A percentile compares a stretch with the other conserved stretches of the same genome.
phyloP scores from a whole-genome alignment of 176 grass and related monocot species.

The Tuctoria greenei region DNA sequence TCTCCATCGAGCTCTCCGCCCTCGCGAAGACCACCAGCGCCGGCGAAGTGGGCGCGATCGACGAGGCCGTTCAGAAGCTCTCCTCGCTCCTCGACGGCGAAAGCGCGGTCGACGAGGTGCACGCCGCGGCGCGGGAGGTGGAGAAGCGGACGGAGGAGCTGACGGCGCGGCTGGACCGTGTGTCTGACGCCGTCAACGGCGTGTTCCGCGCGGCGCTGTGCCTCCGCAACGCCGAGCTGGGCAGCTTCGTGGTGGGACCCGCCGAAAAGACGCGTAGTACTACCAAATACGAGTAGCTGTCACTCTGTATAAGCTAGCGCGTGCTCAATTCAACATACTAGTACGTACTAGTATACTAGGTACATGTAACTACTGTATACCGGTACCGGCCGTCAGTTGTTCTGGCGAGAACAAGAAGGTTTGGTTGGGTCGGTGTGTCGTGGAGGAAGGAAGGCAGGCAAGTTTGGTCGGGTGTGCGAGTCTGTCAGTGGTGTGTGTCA shows the following conservation, averaged over 20 bases:
- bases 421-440: neutral
- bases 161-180: constrained; percentile 45
- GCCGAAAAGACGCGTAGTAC: constrained; percentile 27
- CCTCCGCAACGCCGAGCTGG: constrained; percentile 60
- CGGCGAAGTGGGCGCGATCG: constrained; percentile 43
- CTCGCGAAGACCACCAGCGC: constrained; percentile 7
- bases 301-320: neutral
- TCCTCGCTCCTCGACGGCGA: constrained; percentile 16
- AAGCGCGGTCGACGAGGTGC: constrained; percentile 3
- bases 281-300: neutral
- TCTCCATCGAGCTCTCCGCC: constrained; percentile 36
- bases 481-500: neutral
- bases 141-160: constrained; percentile 59
- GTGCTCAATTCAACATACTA: neutral
- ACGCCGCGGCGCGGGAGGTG: constrained; percentile 35
- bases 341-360: neutral
- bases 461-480: neutral
- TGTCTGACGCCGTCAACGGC: constrained; percentile 54
- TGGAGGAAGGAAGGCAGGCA: neutral
- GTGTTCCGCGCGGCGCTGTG: constrained; percentile 65
- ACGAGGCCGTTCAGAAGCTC: constrained; percentile 46
- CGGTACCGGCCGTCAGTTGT: no score
- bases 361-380: neutral
- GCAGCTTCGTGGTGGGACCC: constrained; percentile 39
- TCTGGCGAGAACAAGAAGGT: no score